Conservation (phyloP, 345 rosid genomes). For the Salix caprea region DNA sequence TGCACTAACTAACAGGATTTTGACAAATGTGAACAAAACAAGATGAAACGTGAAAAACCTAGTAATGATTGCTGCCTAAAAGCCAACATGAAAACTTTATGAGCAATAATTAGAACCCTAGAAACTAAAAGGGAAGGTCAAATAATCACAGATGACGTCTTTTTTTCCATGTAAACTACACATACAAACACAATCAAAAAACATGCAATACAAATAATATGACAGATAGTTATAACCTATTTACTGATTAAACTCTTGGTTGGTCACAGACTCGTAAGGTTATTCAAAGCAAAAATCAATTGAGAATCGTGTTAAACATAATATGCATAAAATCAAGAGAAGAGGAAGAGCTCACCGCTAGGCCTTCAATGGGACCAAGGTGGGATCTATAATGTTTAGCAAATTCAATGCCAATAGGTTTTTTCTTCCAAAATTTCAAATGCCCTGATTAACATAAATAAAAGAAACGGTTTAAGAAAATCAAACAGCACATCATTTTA, state of each 20-base stretch:
- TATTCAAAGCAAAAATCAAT: background rate
- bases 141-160: background rate
- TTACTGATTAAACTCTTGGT: background rate
- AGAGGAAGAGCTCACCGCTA: constrained; percentile 59
- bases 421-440: constrained; percentile 98
- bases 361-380: constrained; percentile 88
- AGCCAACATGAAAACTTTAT: no score
- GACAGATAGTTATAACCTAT: background rate
- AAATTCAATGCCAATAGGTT: constrained; percentile 76
- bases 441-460: constrained; percentile 48
- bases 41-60: no score
- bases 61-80: no score
- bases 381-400: constrained; percentile 97
- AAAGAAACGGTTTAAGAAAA: no score
- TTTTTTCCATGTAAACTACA: background rate
- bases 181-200: background rate
- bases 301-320: background rate
- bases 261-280: background rate
- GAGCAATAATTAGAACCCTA: no score
- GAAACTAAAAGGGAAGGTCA: background rate
- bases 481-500: no score
- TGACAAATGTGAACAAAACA: no score
- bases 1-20: constrained; percentile 15
- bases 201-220: background rate
- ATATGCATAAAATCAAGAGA: background rate